These are phyloP conservation scores for Colletotrichum graminicola DNA, from an alignment of 2,329 filamentous ascomycete genomes.

Conservation along the genomic window DNA sequence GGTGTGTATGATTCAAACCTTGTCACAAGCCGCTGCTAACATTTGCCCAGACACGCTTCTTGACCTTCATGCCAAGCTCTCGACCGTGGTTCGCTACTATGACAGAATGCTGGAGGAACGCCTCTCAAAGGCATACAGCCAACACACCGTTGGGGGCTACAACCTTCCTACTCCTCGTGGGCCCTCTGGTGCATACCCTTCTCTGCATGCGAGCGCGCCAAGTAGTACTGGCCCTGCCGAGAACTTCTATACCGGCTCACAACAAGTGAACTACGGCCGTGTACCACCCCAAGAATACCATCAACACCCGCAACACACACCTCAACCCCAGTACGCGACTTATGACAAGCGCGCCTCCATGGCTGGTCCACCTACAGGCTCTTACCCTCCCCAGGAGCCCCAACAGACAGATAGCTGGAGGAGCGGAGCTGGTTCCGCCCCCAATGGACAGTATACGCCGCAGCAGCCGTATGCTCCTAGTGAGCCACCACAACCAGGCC, in stretches of 20 bases:
- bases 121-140: constrained; percentile 90
- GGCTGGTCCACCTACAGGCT: constrained; percentile 54
- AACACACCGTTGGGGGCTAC: constrained; percentile 79
- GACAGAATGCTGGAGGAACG: constrained; percentile 98
- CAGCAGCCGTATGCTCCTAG: constrained; percentile 50
- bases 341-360: constrained; percentile 59
- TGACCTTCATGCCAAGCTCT: constrained; percentile 93
- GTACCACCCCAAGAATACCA: constrained; percentile 65
- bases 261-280: constrained; percentile 60
- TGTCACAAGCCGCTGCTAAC: constrained; percentile 49
- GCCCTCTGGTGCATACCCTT: constrained; percentile 76
- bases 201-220: constrained; percentile 69
- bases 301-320: constrained; percentile 53
- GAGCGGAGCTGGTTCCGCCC: constrained; percentile 42
- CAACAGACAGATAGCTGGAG: constrained; percentile 68
- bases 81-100: constrained; percentile 96
- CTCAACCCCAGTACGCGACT: constrained; percentile 58
- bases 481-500: constrained; percentile 49
- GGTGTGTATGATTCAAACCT: constrained; percentile 64
- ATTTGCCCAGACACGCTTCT: constrained; percentile 80
- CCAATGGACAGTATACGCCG: constrained; percentile 51
- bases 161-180: constrained; percentile 65
- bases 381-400: constrained; percentile 59
- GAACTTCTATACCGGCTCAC: constrained; percentile 83
- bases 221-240: constrained; percentile 71